Percentiles rank a stretch among this genome's conserved stretches.
Evolutionary conservation across 2,329 filamentous ascomycete species (phyloP).

Genomic region (Pseudodiploospora longispora): DNA sequence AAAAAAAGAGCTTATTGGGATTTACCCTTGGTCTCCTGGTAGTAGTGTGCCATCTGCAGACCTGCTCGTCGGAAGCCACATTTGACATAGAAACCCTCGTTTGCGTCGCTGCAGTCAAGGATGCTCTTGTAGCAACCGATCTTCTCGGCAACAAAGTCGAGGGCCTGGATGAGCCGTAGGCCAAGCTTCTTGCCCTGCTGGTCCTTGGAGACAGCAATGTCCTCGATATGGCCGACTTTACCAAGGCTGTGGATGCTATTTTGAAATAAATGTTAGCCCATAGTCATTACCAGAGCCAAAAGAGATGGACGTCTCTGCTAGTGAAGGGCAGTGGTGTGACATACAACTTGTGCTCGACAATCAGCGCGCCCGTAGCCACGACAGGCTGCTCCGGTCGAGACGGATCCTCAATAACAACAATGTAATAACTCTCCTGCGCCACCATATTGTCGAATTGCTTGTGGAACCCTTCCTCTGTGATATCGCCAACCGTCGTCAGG

Average conservation of each 20-base stretch:
- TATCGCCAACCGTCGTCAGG: conserved; percentile 86
- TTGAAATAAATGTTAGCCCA: neutral
- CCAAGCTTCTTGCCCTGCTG: conserved; percentile 98
- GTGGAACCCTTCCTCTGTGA: conserved; percentile 65
- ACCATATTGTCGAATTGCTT: conserved; percentile 78
- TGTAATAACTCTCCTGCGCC: conserved; percentile 69
- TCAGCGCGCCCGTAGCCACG: conserved; percentile 83
- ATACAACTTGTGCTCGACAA: conserved; percentile 92
- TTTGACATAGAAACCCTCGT: conserved; percentile 97
- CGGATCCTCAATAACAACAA: conserved; percentile 76
- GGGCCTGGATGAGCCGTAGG: conserved; percentile 82
- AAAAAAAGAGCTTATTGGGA: conserved; percentile 13
- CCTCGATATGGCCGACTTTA: conserved; percentile 90
- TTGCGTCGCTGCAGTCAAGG: conserved; percentile 89
- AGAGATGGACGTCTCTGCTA: neutral
- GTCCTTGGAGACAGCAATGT: conserved; percentile 89
- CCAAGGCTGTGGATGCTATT: conserved; percentile 69
- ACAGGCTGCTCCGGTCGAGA: conserved; percentile 48
- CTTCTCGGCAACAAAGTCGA: conserved; percentile 80
- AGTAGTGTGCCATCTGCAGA: conserved; percentile 95
- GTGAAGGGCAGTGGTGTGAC: conserved; percentile 21
- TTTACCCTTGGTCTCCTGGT: conserved; percentile 52
- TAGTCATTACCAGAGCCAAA: too few species aligned
- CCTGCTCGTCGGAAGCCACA: conserved; percentile 91
- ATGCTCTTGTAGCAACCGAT: conserved; percentile 97